Evolutionary conservation across 2,329 filamentous ascomycete species (phyloP), one percentile per base, ranked within the genome.

Genomic region (Colletotrichum neosansevieriae): DNA sequence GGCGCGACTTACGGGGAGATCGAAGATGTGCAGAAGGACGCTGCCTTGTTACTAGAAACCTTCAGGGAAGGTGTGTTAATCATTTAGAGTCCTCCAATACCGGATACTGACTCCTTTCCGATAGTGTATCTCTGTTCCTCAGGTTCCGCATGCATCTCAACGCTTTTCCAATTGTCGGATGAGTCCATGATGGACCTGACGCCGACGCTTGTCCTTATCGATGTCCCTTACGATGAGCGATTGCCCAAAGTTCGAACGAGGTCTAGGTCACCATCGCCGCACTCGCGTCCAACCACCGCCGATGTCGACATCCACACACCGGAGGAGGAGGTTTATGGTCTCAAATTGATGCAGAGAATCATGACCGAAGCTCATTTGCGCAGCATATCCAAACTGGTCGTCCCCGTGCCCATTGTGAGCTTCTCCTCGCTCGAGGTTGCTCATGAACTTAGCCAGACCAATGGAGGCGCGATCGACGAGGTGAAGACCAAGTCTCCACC

Each of bases 321-420:
- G 0, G 79, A 82, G 58, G 84, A 84, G 61, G 84, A 88, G 49
- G 75, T 87, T 1, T 89, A 89, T 72, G 87, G 87, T 10, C 74
- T 89, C 56, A 80, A 80, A 60, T 76, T 89, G 53, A 74, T 89
- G 59, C 85, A 88, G 70, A 84, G 85, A 65, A 84, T 89, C 49
- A 83, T 88, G 34, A 87, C 86, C 21, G 87, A 89, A 72, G 85
- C 86, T 4, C 86, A 87, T 68, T 75, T 88, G 42, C 82, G 86
- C 64, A 87, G 83, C 72, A 79, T 88, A 56, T 84, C 86, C 15
- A 88, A 85, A 72, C 80, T 89, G 6, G 81, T 89, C 21, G 83
- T 89, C 13, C 84, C 86, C 3, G 83, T 89, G 32, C 84, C 87
- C 19, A 75, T 89, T 61, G 82, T 89, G 71, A 82, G 78, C 67